These are phyloP conservation scores for Blastobotrys americana DNA, from an alignment of 805 yeast species.

Conservation along the genomic window DNA sequence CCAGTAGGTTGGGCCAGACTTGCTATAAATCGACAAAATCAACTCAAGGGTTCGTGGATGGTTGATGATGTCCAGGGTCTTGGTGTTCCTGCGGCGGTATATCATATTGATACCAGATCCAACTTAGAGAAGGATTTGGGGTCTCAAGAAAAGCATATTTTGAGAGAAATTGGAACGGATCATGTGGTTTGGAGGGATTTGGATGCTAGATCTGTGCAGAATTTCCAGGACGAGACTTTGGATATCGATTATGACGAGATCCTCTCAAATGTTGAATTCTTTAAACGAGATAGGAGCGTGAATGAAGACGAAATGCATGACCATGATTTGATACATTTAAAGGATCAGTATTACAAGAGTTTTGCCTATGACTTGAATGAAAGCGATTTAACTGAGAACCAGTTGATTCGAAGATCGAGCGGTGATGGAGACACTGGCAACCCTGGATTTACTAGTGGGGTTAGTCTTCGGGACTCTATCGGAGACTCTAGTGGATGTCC, in stretches of 20 bases:
- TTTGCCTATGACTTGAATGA: not conserved
- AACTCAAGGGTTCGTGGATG: slow-evolving; percentile 26
- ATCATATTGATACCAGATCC: slow-evolving; percentile 20
- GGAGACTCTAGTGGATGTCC: slow-evolving; percentile 32
- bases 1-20: slow-evolving; percentile 32
- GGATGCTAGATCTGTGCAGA: slow-evolving; percentile 18
- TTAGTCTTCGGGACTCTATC: slow-evolving; percentile 20
- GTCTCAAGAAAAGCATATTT: slow-evolving; percentile 12
- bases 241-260: slow-evolving; percentile 3
- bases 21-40: slow-evolving; percentile 16
- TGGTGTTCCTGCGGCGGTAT: slow-evolving; percentile 25
- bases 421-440: slow-evolving; percentile 21
- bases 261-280: slow-evolving; percentile 5
- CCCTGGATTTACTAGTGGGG: slow-evolving; percentile 23
- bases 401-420: slow-evolving; percentile 12
- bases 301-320: not conserved
- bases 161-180: slow-evolving; percentile 8
- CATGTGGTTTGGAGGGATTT: slow-evolving; percentile 27
- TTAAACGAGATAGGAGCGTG: not conserved
- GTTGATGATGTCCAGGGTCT: slow-evolving; percentile 28
- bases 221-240: slow-evolving; percentile 11
- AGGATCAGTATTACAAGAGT: not conserved
- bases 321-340: not conserved
- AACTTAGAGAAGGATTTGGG: slow-evolving; percentile 10
- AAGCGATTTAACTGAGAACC: slow-evolving; percentile 4